Evolutionary conservation across 2,329 filamentous ascomycete species (phyloP).

Genomic region (Ophiosphaerella narmari): DNA sequence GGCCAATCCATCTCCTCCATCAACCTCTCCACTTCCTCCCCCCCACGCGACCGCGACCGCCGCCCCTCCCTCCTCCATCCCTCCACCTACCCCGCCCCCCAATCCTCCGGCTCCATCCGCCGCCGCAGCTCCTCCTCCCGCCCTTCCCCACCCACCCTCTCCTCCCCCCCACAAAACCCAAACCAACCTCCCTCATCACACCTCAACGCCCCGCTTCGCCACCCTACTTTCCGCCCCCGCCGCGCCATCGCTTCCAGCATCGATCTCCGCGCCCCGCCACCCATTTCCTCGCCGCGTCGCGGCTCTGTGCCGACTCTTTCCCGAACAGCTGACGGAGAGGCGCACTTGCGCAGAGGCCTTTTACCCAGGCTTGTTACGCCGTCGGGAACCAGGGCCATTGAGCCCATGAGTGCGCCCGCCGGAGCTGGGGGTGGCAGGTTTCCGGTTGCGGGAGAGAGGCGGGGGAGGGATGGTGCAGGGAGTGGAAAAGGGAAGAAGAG

Average conservation of each 20-base stretch:
- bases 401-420: too few relatives aligned
- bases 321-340: constrained; percentile 7
- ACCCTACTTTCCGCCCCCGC: constrained; percentile 18
- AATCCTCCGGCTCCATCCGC: constrained; percentile 22
- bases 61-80: constrained; percentile 41
- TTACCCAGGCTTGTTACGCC: too few relatives aligned
- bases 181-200: constrained; percentile 4
- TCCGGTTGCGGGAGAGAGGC: background rate
- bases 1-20: constrained; percentile 30
- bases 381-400: too few relatives aligned
- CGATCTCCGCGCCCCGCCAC: constrained; percentile 28
- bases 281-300: constrained; percentile 19
- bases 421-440: too few relatives aligned
- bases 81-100: constrained; percentile 39
- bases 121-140: constrained; percentile 32
- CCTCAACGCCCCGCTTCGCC: constrained; percentile 4
- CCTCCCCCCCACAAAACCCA: constrained; percentile 10
- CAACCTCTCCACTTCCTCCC: constrained; percentile 27
- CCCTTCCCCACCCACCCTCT: constrained; percentile 13
- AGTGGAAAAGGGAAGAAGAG: constrained; percentile 15
- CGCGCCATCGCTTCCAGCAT: constrained; percentile 23
- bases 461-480: constrained; percentile 4
- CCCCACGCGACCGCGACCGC: constrained; percentile 15
- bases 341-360: background rate
- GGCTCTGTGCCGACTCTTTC: constrained; percentile 30